phyloP scores from a whole-genome alignment of 306 rosid genomes.

The Abrus precatorius region DNA sequence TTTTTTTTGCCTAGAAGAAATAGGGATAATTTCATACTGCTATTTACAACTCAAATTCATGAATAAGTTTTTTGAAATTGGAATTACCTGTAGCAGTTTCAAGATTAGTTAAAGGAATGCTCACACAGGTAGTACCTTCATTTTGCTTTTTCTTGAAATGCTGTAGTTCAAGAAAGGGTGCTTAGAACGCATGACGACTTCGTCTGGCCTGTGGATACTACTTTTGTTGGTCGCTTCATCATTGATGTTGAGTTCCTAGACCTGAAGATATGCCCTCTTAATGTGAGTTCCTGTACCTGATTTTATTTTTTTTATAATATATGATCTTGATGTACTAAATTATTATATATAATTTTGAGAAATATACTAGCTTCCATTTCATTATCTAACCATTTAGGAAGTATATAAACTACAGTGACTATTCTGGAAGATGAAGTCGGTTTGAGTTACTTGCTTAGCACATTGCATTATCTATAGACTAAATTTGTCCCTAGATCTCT shows the following conservation, averaged over 20 bases:
- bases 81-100: slow-evolving; percentile 19
- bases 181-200: slow-evolving; percentile 80
- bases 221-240: slow-evolving; percentile 73
- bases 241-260: slow-evolving; percentile 93
- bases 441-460: slow-evolving; percentile 31
- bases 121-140: slow-evolving; percentile 8
- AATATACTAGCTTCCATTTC: slow-evolving; percentile 16
- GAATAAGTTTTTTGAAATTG: slow-evolving; percentile 9
- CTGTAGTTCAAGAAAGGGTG: slow-evolving; percentile 74
- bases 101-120: slow-evolving; percentile 28
- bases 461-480: not conserved
- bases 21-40: slow-evolving; percentile 5
- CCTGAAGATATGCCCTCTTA: slow-evolving; percentile 68
- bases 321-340: not conserved
- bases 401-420: not conserved
- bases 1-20: slow-evolving; percentile 12
- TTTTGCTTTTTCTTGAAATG: slow-evolving; percentile 36
- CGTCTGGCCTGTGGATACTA: slow-evolving; percentile 76
- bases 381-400: not conserved
- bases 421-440: slow-evolving; percentile 33
- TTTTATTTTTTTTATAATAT: slow-evolving; percentile 5
- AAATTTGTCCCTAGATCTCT: not conserved
- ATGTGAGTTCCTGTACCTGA: slow-evolving; percentile 63
- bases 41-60: not conserved
- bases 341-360: slow-evolving; percentile 6